Conservation (phyloP, 192 early-diverging fungal genomes). For the Linnemannia exigua region DNA sequence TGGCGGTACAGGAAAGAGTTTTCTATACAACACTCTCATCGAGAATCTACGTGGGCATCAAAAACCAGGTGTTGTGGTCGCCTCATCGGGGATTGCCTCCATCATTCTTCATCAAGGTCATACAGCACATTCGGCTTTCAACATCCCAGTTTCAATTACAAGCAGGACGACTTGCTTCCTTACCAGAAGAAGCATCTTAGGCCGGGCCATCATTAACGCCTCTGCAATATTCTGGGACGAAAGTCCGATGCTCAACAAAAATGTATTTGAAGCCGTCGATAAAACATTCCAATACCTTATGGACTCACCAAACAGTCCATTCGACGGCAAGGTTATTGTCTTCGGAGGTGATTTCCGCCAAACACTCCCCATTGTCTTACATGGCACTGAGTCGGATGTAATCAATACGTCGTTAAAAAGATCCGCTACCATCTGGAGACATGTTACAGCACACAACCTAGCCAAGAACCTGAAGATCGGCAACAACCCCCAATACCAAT, state of each 20-base stretch:
- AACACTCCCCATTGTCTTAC: conserved; percentile 19
- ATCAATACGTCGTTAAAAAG: conserved; percentile 19
- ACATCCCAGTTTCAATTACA: conserved; percentile 31
- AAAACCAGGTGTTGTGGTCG: conserved; percentile 26
- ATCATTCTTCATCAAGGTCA: conserved; percentile 33
- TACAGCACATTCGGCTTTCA: conserved; percentile 52
- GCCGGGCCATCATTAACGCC: neutral
- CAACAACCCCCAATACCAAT: neutral
- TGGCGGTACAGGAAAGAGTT: conserved; percentile 34
- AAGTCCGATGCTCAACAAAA: conserved; percentile 26
- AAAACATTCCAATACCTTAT: conserved; percentile 17
- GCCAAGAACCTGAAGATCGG: conserved; percentile 22
- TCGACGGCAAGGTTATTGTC: conserved; percentile 26
- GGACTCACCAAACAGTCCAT: neutral
- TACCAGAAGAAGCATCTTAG: neutral
- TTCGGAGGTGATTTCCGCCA: conserved; percentile 55
- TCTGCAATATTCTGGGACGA: conserved; percentile 57
- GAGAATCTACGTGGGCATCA: neutral
- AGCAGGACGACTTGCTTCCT: conserved; percentile 18
- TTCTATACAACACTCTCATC: conserved; percentile 42
- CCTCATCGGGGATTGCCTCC: conserved; percentile 44
- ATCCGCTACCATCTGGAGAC: conserved; percentile 24
- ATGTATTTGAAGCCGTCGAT: conserved; percentile 38
- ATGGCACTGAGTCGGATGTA: conserved; percentile 12
- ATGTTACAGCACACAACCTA: conserved; percentile 19